Evolutionary conservation across 305 asterid species (phyloP), one percentile per base, ranked within the genome.

Genomic region (Solanum aculeatissimum): DNA sequence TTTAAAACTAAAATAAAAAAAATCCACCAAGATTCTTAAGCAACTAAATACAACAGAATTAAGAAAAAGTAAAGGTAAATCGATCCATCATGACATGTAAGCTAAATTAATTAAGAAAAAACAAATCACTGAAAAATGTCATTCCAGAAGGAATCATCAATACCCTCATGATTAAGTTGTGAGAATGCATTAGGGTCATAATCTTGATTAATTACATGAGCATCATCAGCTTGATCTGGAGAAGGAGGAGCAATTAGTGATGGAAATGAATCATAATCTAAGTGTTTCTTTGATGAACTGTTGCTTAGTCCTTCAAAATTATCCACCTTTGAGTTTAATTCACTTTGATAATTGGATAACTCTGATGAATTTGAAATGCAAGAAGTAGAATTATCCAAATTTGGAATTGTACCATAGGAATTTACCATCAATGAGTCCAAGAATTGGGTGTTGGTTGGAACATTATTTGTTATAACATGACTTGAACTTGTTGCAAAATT

Each of bases 121-220:
- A 6, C 9, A 68, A 4, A 21, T 84, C 80, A 86, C 23, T 75
- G 85, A 14, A 87, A 45, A 49, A 87, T 81, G 32, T 87, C 83
- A 58, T 51, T 71, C 85, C 84, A 91, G 85, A 90, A 84, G 68
- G 91, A 89, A 84, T 85, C 92, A 80, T 90, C 94, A 80, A 15
- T 16, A 32, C 81, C 85, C 45, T 69, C n/a, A 83, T 78, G 63
- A 62, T 68, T 40, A 69, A 69, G 53, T 19, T 69, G 78, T 40
- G 78, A 69, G 2, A 69, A 5, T 69, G 78, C n/a, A 69, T 69
- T 69, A 38, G 78, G 78, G 9, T 49, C 43, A 81, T 62, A 65
- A 40, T 27, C 32, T 51, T 68, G 75, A 21, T 70, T 70, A 70
- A 23, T 25, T 74, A 74, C 43, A 81, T 40, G 53, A 18, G 18